Evolutionary conservation across 768 basidiomycete species (phyloP).

Genomic region (Agaricus sinodeliciosus): DNA sequence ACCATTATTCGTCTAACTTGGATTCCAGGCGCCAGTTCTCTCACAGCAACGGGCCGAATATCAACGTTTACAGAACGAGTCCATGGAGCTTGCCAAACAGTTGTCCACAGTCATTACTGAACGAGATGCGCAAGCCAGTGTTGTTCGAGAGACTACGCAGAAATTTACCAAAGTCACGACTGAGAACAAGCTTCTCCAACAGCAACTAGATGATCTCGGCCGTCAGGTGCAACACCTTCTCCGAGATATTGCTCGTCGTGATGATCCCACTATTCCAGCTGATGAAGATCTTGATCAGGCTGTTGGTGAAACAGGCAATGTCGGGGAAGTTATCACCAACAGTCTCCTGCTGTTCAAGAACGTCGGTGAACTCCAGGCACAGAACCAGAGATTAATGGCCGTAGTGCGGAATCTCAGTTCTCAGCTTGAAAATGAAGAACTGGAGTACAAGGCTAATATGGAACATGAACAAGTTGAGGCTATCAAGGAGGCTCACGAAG

Average conservation of each 20-base stretch:
- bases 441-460: constrained; percentile 62
- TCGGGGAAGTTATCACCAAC: constrained; percentile 80
- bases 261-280: constrained; percentile 75
- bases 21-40: constrained; percentile 74
- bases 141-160: constrained; percentile 55
- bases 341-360: constrained; percentile 84
- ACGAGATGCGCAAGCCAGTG: constrained; percentile 55
- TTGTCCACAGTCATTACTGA: constrained; percentile 69
- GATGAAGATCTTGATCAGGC: constrained; percentile 53
- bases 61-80: constrained; percentile 74
- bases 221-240: constrained; percentile 78
- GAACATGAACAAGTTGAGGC: constrained; percentile 75
- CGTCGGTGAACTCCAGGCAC: constrained; percentile 75
- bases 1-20: constrained; percentile 1
- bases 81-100: constrained; percentile 73
- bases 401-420: constrained; percentile 77
- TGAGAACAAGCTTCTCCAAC: constrained; percentile 64
- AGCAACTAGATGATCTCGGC: constrained; percentile 77
- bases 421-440: constrained; percentile 83
- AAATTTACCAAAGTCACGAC: constrained; percentile 50
- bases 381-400: constrained; percentile 84
- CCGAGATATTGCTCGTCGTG: constrained; percentile 72
- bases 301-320: constrained; percentile 34
- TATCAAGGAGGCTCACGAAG: constrained; percentile 81
- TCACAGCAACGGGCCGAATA: constrained; percentile 89